Evolutionary conservation across 176 grass and related monocot genomes (phyloP).

Genomic region (Thinopyrum elongatum): DNA sequence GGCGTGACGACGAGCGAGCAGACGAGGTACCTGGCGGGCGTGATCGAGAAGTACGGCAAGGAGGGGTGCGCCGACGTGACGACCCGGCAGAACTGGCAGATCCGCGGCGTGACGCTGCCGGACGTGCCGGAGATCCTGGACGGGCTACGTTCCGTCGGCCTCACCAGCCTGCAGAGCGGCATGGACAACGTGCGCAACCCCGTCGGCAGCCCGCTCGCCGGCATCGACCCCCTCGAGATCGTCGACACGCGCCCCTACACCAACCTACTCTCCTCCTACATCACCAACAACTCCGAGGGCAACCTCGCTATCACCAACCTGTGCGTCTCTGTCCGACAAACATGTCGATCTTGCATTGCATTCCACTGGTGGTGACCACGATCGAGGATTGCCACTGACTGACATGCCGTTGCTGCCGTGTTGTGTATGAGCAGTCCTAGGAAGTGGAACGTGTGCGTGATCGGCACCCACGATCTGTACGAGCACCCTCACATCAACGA

Average conservation of each 20-base stretch:
- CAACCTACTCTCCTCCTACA: conserved; percentile 78
- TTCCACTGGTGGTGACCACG: background rate
- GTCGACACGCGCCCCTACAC: conserved; percentile 88
- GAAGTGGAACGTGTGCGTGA: conserved; percentile 90
- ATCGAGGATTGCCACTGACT: background rate
- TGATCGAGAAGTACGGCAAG: conserved; percentile 77
- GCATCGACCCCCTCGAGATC: conserved; percentile 87
- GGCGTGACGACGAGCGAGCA: conserved; percentile 97
- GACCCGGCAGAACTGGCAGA: conserved; percentile 99
- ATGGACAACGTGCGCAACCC: conserved; percentile 99
- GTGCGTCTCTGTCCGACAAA: conserved; percentile 13
- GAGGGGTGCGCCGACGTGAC: conserved; percentile 92
- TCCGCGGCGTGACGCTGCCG: conserved; percentile 82
- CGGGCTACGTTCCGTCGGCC: conserved; percentile 66
- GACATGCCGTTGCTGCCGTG: background rate
- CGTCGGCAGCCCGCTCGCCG: conserved; percentile 92
- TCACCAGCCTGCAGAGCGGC: conserved; percentile 96
- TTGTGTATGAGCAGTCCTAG: conserved; percentile 39
- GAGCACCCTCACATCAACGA: conserved; percentile 97
- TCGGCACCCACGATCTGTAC: conserved; percentile 84
- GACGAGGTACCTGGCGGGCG: conserved; percentile 82
- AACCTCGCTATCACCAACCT: conserved; percentile 76
- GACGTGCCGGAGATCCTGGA: conserved; percentile 84
- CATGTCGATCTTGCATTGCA: too few relatives aligned
- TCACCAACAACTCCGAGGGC: conserved; percentile 72